Conservation (phyloP, 2,329 filamentous ascomycete genomes). For the Macrophomina pseudophaseolina region DNA sequence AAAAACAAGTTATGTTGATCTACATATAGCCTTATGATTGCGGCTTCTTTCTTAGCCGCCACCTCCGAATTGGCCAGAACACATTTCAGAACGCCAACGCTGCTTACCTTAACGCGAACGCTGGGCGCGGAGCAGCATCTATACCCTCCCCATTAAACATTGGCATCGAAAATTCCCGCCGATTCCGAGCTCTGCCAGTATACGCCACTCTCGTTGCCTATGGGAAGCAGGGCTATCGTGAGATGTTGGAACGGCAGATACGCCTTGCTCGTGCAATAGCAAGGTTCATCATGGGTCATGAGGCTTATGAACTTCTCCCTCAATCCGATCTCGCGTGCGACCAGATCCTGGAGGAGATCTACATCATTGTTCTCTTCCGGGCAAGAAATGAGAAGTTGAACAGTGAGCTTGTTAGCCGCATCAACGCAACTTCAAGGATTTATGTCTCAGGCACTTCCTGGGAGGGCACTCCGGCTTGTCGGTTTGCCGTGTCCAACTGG, state of each 20-base stretch:
- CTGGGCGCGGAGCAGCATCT: constrained; percentile 39
- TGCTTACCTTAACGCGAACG: constrained; percentile 67
- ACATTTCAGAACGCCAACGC: constrained; percentile 87
- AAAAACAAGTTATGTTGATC: not conserved
- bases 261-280: constrained; percentile 72
- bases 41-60: constrained; percentile 82
- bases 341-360: constrained; percentile 59
- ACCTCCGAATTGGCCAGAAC: constrained; percentile 60
- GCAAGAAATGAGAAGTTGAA: constrained; percentile 72
- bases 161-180: constrained; percentile 87
- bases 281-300: constrained; percentile 63
- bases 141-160: constrained; percentile 86
- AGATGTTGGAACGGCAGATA: constrained; percentile 75
- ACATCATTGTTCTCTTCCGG: constrained; percentile 77
- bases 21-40: constrained; percentile 77
- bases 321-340: constrained; percentile 41
- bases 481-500: constrained; percentile 90
- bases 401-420: constrained; percentile 66
- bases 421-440: constrained; percentile 75
- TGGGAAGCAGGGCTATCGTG: constrained; percentile 70
- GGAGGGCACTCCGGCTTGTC: constrained; percentile 73
- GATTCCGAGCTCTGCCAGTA: constrained; percentile 87
- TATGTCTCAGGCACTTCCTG: constrained; percentile 85
- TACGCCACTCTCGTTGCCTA: constrained; percentile 81
- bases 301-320: constrained; percentile 71